A percentile compares a stretch with the other conserved stretches of the same genome.
Evolutionary conservation across 1,284 basidiomycete genomes (phyloP).

Genomic region (Lignosus rhinocerotis): DNA sequence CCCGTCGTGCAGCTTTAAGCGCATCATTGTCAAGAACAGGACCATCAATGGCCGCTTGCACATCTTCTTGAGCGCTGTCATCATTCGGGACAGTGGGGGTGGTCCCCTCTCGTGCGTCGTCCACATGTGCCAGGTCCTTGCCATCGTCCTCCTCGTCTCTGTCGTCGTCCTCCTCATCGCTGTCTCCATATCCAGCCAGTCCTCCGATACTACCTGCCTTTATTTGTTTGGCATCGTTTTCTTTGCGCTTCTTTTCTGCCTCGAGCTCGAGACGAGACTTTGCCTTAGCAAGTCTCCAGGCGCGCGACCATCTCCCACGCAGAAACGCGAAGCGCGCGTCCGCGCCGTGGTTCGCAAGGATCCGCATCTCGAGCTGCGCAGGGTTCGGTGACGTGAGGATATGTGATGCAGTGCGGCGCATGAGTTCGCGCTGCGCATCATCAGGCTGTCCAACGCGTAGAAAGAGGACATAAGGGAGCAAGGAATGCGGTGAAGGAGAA

Average conservation of each 20-base stretch:
- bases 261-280: slow-evolving; percentile 40
- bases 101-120: slow-evolving; percentile 8
- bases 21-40: slow-evolving; percentile 37
- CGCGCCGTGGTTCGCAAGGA: slow-evolving; percentile 78
- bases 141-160: neutral
- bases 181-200: slow-evolving; percentile 62
- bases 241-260: slow-evolving; percentile 33
- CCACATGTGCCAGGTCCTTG: neutral
- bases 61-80: neutral
- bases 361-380: slow-evolving; percentile 81
- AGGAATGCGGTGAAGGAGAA: neutral
- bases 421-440: slow-evolving; percentile 61
- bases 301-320: slow-evolving; percentile 66
- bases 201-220: slow-evolving; percentile 39
- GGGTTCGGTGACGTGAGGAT: slow-evolving; percentile 71
- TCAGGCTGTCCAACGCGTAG: slow-evolving; percentile 59
- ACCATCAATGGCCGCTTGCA: neutral
- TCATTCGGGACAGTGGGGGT: neutral
- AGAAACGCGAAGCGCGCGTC: slow-evolving; percentile 79
- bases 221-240: slow-evolving; percentile 12
- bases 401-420: slow-evolving; percentile 74
- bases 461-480: neutral
- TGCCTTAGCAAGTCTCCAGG: slow-evolving; percentile 58
- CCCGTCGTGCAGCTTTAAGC: slow-evolving; percentile 49
- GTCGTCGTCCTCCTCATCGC: slow-evolving; percentile 35